Conservation (phyloP, 176 grass and related monocot species). For the Avena eriantha region DNA sequence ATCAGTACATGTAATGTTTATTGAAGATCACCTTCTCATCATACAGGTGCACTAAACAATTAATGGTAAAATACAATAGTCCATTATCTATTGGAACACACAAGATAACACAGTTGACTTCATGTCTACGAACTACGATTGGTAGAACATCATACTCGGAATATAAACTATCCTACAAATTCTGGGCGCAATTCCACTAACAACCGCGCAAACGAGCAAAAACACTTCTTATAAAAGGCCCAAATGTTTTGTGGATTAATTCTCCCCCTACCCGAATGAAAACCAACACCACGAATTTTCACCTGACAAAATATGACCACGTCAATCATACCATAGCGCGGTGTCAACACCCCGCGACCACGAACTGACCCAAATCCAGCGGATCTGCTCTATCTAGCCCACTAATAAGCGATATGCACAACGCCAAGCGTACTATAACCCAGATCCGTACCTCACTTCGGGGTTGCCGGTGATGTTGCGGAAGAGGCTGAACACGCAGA, state of each 20-base stretch:
- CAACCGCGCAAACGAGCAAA: background rate
- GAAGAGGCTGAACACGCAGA: conserved; percentile 67
- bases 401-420: background rate
- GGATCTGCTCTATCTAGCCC: conserved; percentile 36
- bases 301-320: background rate
- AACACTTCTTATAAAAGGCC: background rate
- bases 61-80: background rate
- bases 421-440: too few species aligned
- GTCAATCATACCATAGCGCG: background rate
- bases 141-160: background rate
- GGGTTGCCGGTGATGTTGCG: conserved; percentile 85
- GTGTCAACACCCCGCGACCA: background rate
- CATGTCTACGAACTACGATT: background rate
- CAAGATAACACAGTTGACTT: background rate
- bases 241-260: background rate
- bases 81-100: background rate
- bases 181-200: background rate
- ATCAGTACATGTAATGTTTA: background rate
- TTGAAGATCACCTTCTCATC: background rate
- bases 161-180: background rate
- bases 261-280: background rate
- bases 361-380: background rate
- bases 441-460: conserved; percentile 74
- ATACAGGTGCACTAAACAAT: background rate
- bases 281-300: background rate